phyloP scores from a whole-genome alignment of 2,329 filamentous ascomycete species.

The Xylaria sp. region DNA sequence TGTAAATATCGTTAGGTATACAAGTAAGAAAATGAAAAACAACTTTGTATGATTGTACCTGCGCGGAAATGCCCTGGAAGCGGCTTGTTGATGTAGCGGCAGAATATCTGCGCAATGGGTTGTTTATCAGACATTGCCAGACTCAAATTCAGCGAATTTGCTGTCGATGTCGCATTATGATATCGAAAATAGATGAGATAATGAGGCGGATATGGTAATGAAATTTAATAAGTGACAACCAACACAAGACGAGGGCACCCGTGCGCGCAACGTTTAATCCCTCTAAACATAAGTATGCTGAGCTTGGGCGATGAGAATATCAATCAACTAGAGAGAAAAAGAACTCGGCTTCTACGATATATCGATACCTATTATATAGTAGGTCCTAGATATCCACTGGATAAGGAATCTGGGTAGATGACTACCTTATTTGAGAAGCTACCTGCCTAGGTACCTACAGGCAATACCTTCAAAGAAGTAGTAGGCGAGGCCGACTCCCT shows the following conservation, averaged over 20 bases:
- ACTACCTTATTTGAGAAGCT: too few relatives aligned
- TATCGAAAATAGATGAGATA: not conserved
- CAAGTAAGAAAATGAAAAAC: not conserved
- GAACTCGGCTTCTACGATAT: too few relatives aligned
- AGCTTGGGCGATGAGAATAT: not conserved
- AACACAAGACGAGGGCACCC: not conserved
- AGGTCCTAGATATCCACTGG: not conserved
- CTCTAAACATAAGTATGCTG: not conserved
- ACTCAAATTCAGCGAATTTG: not conserved
- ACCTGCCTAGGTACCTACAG: too few relatives aligned
- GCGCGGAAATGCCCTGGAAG: slow-evolving; percentile 1
- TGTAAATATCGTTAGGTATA: slow-evolving; percentile 8
- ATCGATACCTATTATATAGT: not conserved
- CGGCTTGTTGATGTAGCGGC: slow-evolving; percentile 27
- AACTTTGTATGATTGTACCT: slow-evolving; percentile 21
- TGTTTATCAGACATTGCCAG: slow-evolving; percentile 2
- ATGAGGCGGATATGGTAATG: not conserved
- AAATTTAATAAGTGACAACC: not conserved
- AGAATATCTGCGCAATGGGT: slow-evolving; percentile 35
- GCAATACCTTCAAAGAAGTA: not conserved
- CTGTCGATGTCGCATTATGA: not conserved
- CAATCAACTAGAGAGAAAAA: not conserved
- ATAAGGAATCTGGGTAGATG: not conserved
- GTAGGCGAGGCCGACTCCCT: not conserved
- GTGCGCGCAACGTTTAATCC: not conserved